Conservation (phyloP, 2,329 filamentous ascomycete species). For the Cercospora berteroae region DNA sequence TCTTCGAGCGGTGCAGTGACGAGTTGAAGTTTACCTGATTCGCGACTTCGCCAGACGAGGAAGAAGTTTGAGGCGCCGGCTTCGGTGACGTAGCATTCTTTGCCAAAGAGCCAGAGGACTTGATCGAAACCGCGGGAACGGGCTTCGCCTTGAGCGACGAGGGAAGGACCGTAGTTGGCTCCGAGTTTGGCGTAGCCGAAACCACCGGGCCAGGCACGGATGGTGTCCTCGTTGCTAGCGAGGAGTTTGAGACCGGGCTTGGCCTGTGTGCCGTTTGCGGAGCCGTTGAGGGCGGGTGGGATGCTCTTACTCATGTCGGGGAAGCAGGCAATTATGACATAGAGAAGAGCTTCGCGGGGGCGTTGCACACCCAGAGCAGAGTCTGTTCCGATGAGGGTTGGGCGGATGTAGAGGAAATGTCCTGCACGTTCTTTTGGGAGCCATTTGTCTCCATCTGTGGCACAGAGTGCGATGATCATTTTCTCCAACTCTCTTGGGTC, state of each 20-base stretch:
- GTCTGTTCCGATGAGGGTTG: conserved; percentile 81
- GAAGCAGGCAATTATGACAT: conserved; percentile 63
- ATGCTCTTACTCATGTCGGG: conserved; percentile 43
- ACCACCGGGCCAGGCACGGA: conserved; percentile 89
- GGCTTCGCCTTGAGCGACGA: conserved; percentile 76
- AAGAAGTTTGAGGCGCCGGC: conserved; percentile 93
- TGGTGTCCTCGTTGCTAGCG: conserved; percentile 75
- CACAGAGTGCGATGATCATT: conserved; percentile 69
- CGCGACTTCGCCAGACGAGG: conserved; percentile 67
- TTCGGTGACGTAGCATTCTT: conserved; percentile 77
- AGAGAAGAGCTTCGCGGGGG: conserved; percentile 82
- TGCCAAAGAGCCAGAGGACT: conserved; percentile 89
- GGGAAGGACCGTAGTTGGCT: conserved; percentile 85
- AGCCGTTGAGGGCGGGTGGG: conserved; percentile 32
- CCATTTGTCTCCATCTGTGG: conserved; percentile 74
- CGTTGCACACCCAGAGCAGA: conserved; percentile 75
- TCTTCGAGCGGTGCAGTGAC: conserved; percentile 79
- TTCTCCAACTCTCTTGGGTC: conserved; percentile 68
- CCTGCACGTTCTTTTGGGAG: conserved; percentile 67
- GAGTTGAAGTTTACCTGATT: conserved; percentile 60
- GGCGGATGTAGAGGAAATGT: conserved; percentile 72
- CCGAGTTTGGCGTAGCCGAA: conserved; percentile 91
- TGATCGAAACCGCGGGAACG: conserved; percentile 74
- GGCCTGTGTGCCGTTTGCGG: conserved; percentile 11
- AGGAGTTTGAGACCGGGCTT: conserved; percentile 62